Evolutionary conservation across 2,329 filamentous ascomycete genomes (phyloP), one percentile per base, ranked within the genome.

Genomic region (Aspergillus sp.): DNA sequence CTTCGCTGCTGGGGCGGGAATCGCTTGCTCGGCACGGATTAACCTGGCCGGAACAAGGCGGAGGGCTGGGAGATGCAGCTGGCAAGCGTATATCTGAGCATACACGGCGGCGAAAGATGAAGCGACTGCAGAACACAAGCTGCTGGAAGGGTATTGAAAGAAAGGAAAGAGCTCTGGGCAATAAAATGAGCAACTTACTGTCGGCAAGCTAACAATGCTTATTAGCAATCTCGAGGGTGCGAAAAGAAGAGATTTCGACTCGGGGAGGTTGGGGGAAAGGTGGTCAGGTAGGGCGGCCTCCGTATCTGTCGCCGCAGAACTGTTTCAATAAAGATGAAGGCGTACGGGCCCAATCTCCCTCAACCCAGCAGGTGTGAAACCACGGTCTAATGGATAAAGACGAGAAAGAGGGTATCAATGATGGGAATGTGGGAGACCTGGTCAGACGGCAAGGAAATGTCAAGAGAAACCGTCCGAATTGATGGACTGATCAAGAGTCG

Each of bases 1-100:
- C 51, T 49, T 58, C 51, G 45, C 64, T 59, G 64, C 65, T 69
- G 70, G 11, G 68, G 69, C 71, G 71, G 69, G 69, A 71, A 70
- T 76, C 73, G 73, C 74, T 76, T 76, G 74, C 71, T 74, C 74
- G 74, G 73, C 69, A 31, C 73, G 73, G 74, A 76, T 72, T 66
- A 76, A 71, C 70, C 57, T 64, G 57, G 3, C 55, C 69, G 67
- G 70, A 72, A 62, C 59, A 55, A 64, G 67, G 64, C 64, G 61
- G 59, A 68, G 70, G 73, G 72, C 73, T 74, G 73, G 69, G 65
- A 68, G 72, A 70, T 73, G 70, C 72, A 62, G 67, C 66, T 61
- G 69, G 60, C 63, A 65, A 54, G 73, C 72, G 74, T 76, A 76
- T 68, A 71, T 74, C 69, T 74, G 69, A 74, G 74, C 69, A 75